Conservation (phyloP, 345 rosid species). For the Camelina sativa region DNA sequence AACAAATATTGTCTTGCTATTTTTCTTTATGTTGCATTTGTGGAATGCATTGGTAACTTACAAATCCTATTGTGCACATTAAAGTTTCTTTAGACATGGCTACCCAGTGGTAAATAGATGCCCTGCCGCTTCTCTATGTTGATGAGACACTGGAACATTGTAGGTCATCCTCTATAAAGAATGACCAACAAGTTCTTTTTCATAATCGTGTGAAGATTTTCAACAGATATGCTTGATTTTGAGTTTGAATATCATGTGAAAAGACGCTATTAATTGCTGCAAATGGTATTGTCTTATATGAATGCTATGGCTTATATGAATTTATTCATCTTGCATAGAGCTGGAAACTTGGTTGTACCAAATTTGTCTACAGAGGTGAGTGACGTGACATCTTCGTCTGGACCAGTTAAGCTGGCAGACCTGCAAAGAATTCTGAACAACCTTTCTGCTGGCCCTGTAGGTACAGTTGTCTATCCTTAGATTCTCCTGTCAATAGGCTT, state of each 20-base stretch:
- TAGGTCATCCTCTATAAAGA: no score
- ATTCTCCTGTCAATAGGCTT: constrained; percentile 8
- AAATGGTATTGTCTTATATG: constrained; percentile 14
- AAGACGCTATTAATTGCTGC: constrained; percentile 3
- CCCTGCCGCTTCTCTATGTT: constrained; percentile 13
- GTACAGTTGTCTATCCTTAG: constrained; percentile 45
- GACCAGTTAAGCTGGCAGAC: constrained; percentile 88
- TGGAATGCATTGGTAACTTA: constrained; percentile 1
- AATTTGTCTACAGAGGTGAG: constrained; percentile 69
- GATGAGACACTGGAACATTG: neutral
- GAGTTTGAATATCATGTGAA: neutral
- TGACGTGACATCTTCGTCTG: constrained; percentile 78
- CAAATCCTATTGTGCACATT: constrained; percentile 20
- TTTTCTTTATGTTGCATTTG: constrained; percentile 13
- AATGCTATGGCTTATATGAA: constrained; percentile 10
- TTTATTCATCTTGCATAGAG: constrained; percentile 52
- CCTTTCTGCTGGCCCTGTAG: constrained; percentile 61
- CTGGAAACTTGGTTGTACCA: constrained; percentile 74
- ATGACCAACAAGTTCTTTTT: neutral
- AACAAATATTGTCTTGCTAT: neutral
- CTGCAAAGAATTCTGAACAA: constrained; percentile 89
- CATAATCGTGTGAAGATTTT: constrained; percentile 1
- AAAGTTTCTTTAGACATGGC: constrained; percentile 25
- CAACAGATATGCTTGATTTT: neutral
- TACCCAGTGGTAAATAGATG: neutral